Conservation (phyloP, 441 rosid genomes). For the Manihot esculenta region DNA sequence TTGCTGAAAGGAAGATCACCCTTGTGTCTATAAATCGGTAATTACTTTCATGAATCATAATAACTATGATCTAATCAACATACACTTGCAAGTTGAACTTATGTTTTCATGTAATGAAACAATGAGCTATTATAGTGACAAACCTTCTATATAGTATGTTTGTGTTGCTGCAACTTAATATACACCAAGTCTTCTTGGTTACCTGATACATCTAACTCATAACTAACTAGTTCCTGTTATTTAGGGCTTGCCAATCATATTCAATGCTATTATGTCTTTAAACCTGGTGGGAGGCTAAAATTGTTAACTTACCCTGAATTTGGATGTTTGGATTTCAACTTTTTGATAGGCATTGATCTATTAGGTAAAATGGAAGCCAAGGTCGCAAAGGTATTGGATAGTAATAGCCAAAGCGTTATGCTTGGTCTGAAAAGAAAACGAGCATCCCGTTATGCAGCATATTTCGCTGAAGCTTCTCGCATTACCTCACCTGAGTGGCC, state of each 20-base stretch:
- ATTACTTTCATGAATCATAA: no score
- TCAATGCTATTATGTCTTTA: slow-evolving; percentile 25
- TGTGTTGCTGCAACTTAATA: not conserved
- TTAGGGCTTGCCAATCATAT: slow-evolving; percentile 34
- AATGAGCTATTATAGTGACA: not conserved
- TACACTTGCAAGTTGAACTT: not conserved
- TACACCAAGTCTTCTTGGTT: not conserved
- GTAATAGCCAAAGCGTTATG: slow-evolving; percentile 42
- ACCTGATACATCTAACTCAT: not conserved
- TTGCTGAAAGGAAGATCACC: not conserved
- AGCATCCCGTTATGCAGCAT: slow-evolving; percentile 37
- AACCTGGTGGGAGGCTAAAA: slow-evolving; percentile 31
- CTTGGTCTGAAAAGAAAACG: slow-evolving; percentile 62
- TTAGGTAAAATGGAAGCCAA: slow-evolving; percentile 62
- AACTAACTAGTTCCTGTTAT: slow-evolving; percentile 15
- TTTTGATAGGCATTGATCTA: slow-evolving; percentile 60
- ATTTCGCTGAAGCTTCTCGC: slow-evolving; percentile 45
- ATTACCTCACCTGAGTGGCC: slow-evolving; percentile 35
- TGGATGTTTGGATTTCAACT: slow-evolving; percentile 42
- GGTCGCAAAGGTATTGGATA: slow-evolving; percentile 83
- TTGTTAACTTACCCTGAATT: slow-evolving; percentile 30
- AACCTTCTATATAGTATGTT: not conserved
- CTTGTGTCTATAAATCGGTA: not conserved
- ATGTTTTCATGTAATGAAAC: not conserved
- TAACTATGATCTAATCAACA: not conserved